A percentile compares a stretch with the other conserved stretches of the same genome.
These are phyloP conservation scores for Rhexocercosporidium sp. DNA, from an alignment of 2,329 filamentous ascomycete genomes.

Conservation along the genomic window DNA sequence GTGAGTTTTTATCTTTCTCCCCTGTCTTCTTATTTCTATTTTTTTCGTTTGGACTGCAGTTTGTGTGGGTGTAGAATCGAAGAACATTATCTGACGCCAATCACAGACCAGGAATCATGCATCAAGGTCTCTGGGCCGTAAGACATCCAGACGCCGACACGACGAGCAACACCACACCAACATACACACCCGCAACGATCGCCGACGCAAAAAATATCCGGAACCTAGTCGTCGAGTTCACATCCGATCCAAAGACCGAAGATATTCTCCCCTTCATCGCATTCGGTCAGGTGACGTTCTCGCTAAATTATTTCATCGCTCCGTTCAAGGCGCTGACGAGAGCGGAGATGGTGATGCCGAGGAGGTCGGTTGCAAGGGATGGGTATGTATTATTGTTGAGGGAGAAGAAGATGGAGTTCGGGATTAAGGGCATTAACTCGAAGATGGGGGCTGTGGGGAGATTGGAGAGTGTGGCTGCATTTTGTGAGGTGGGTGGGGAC, in stretches of 20 bases:
- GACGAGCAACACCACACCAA: not conserved
- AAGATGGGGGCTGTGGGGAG: not conserved
- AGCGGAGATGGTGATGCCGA: not conserved
- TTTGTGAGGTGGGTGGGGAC: not conserved
- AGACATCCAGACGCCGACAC: not conserved
- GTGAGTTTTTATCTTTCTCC: not conserved
- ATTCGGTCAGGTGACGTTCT: not conserved
- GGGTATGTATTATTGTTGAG: not conserved
- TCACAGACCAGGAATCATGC: slow-evolving; percentile 3
- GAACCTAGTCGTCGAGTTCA: not conserved
- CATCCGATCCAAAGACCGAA: not conserved
- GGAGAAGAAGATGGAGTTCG: slow-evolving; percentile 3
- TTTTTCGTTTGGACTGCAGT: not conserved
- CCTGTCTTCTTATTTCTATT: not conserved
- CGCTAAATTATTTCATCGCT: not conserved
- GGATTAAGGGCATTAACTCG: slow-evolving; percentile 4
- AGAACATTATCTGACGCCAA: not conserved
- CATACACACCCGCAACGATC: not conserved
- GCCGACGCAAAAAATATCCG: not conserved
- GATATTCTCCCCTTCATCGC: not conserved
- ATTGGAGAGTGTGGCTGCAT: not conserved
- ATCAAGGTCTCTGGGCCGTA: not conserved
- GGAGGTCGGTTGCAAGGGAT: not conserved
- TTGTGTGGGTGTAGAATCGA: not conserved
- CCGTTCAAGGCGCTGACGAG: not conserved